Evolutionary conservation across 1,284 basidiomycete genomes (phyloP).

Genomic region (Vanrija humicola): DNA sequence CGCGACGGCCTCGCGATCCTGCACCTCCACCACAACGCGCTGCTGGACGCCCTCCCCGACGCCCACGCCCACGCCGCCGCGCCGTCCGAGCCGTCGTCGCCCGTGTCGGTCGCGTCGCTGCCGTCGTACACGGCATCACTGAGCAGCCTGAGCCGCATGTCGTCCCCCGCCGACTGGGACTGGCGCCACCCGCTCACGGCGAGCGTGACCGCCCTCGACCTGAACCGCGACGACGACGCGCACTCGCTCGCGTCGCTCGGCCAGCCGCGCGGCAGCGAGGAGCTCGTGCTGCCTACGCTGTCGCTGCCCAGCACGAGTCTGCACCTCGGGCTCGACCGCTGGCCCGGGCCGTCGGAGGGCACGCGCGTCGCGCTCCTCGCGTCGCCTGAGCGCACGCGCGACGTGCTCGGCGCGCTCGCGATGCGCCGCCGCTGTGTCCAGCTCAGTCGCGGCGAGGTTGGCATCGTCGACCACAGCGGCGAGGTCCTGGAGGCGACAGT

Average conservation of each 20-base stretch:
- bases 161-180: slow-evolving; percentile 17
- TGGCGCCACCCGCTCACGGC: slow-evolving; percentile 6
- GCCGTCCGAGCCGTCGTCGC: slow-evolving; percentile 30
- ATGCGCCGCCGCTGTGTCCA: slow-evolving; percentile 29
- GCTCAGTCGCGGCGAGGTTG: slow-evolving; percentile 24
- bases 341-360: slow-evolving; percentile 11
- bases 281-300: slow-evolving; percentile 38
- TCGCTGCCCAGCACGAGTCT: slow-evolving; percentile 35
- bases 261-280: slow-evolving; percentile 11
- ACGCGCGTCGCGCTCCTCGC: slow-evolving; percentile 28
- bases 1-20: not conserved
- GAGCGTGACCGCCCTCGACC: not conserved
- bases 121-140: slow-evolving; percentile 27
- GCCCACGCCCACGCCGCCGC: slow-evolving; percentile 15
- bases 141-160: slow-evolving; percentile 28
- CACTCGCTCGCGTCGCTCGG: not conserved
- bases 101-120: slow-evolving; percentile 24
- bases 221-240: not conserved
- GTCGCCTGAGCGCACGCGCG: slow-evolving; percentile 17
- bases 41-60: slow-evolving; percentile 18
- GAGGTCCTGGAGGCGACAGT: slow-evolving; percentile 19
- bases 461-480: slow-evolving; percentile 19
- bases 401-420: slow-evolving; percentile 22
- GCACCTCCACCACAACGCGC: slow-evolving; percentile 4
- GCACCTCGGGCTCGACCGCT: slow-evolving; percentile 32